These are phyloP conservation scores for Scenedesmus sp. DNA, from an alignment of 163 green algal genomes.

Conservation along the genomic window DNA sequence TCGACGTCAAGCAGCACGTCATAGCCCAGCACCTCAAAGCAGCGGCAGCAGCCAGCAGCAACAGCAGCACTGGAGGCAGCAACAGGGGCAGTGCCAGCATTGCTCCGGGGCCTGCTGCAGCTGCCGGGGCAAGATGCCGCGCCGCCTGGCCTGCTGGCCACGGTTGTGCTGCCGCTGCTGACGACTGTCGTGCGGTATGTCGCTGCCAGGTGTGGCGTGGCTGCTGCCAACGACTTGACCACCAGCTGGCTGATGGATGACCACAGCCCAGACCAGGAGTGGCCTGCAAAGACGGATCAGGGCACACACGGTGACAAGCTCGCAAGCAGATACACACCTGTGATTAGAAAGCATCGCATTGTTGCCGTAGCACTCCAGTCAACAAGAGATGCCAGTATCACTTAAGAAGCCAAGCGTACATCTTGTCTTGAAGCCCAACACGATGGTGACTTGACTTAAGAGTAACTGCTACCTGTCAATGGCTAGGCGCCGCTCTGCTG, in stretches of 20 bases:
- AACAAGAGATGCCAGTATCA: no score
- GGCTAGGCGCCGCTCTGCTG: neutral
- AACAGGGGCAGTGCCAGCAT: neutral
- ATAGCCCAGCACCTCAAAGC: conserved; percentile 78
- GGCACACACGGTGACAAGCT: neutral
- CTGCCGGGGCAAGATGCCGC: neutral
- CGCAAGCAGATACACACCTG: no score
- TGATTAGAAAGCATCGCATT: neutral
- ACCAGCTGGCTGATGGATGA: conserved; percentile 30
- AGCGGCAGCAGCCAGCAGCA: conserved; percentile 45
- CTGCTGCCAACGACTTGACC: conserved; percentile 26
- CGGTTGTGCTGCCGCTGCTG: neutral
- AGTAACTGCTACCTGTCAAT: no score
- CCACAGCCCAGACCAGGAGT: conserved; percentile 28
- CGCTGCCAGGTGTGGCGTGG: conserved; percentile 31
- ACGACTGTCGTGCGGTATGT: conserved; percentile 26
- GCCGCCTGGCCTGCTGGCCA: neutral
- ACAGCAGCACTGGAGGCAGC: conserved; percentile 7
- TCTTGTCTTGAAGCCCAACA: no score
- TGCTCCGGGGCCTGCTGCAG: neutral
- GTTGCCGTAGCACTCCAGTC: neutral
- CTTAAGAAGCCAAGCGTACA: no score
- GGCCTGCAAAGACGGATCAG: neutral
- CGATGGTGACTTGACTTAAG: no score
- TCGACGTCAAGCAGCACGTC: conserved; percentile 83